phyloP scores from a whole-genome alignment of 306 rosid species.

The Benincasa hispida region DNA sequence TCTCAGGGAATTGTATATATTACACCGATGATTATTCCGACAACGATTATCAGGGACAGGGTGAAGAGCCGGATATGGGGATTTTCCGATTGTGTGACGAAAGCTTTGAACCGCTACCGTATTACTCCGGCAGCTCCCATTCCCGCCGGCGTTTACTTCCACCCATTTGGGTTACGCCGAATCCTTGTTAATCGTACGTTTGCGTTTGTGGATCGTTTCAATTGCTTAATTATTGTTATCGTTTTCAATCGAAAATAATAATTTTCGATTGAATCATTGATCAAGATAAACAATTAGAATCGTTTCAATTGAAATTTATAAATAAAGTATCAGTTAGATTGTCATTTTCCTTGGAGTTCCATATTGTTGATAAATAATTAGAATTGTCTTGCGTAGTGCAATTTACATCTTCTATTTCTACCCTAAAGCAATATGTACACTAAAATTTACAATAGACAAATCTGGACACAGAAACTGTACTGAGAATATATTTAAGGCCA shows the following conservation, averaged over 20 bases:
- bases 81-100: constrained; percentile 32
- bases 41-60: constrained; percentile 28
- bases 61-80: constrained; percentile 49
- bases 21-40: constrained; percentile 56
- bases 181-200: constrained; percentile 26
- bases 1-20: constrained; percentile 42
- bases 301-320: not conserved
- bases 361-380: not conserved
- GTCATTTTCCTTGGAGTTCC: not conserved
- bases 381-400: too few species aligned
- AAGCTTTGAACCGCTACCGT: constrained; percentile 34
- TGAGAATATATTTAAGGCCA: too few species aligned
- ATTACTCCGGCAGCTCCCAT: constrained; percentile 22
- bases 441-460: too few species aligned
- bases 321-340: not conserved
- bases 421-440: too few species aligned
- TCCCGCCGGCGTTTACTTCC: constrained; percentile 26
- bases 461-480: too few species aligned
- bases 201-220: not conserved
- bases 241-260: too few species aligned
- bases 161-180: constrained; percentile 63
- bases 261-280: not conserved
- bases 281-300: not conserved
- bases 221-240: not conserved
- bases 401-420: too few species aligned